phyloP scores from a whole-genome alignment of 371 early-diverging fungal genomes.

The Lichtheimia hyalospora region DNA sequence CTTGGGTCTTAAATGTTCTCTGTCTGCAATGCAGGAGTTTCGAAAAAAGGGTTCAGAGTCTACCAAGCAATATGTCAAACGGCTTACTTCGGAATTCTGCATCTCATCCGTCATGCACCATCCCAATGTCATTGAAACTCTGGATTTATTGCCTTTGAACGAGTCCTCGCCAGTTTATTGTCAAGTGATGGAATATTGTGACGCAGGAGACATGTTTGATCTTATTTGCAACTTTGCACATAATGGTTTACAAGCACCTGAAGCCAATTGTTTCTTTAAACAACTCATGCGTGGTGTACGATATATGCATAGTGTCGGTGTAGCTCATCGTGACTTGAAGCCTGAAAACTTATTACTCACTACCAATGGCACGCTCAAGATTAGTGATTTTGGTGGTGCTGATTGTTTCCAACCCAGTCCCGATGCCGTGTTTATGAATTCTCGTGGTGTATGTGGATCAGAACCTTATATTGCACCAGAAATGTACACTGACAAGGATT shows the following conservation, averaged over 20 bases:
- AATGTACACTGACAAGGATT: constrained; percentile 26
- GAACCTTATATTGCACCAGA: constrained; percentile 65
- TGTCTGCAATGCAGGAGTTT: constrained; percentile 51
- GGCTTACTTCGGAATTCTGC: constrained; percentile 70
- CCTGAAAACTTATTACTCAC: constrained; percentile 82
- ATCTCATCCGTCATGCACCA: constrained; percentile 67
- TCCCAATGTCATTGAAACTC: constrained; percentile 66
- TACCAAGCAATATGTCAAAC: constrained; percentile 62
- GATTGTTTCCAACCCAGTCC: constrained; percentile 40
- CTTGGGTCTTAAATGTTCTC: too few species aligned
- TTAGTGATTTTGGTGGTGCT: constrained; percentile 83
- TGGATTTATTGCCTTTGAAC: constrained; percentile 64
- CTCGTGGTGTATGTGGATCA: constrained; percentile 55
- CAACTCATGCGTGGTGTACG: constrained; percentile 69
- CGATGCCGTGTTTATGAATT: constrained; percentile 24
- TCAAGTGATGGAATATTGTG: constrained; percentile 73
- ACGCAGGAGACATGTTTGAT: constrained; percentile 65
- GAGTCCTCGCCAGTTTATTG: constrained; percentile 58
- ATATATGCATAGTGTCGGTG: constrained; percentile 65
- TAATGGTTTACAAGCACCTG: constrained; percentile 53
- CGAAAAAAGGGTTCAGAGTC: constrained; percentile 52
- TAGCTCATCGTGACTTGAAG: constrained; percentile 77
- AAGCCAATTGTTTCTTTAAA: constrained; percentile 54
- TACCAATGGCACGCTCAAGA: constrained; percentile 76
- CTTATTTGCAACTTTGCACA: constrained; percentile 49